These are phyloP conservation scores for Calonectria honghensis DNA, from an alignment of 2,329 filamentous ascomycete genomes.

Conservation along the genomic window DNA sequence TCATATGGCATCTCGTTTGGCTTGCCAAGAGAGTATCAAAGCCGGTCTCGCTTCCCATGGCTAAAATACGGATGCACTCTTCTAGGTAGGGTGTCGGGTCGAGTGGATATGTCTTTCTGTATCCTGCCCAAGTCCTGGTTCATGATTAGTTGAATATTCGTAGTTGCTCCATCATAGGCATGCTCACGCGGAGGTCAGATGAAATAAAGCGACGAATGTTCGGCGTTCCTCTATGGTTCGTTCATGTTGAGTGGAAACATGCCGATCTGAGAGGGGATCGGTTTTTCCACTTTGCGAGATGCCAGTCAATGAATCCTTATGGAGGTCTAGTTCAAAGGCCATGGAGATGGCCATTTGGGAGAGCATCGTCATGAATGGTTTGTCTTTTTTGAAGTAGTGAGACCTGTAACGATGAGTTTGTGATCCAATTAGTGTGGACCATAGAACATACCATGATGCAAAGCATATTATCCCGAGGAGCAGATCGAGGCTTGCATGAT, in stretches of 20 bases:
- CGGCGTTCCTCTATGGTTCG: slow-evolving; percentile 43
- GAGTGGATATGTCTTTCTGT: slow-evolving; percentile 61
- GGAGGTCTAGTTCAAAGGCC: slow-evolving; percentile 63
- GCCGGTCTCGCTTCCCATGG: slow-evolving; percentile 39
- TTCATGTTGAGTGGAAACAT: background rate
- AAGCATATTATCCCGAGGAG: slow-evolving; percentile 55
- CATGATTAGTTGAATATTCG: background rate
- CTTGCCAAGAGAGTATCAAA: slow-evolving; percentile 35
- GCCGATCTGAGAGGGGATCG: background rate
- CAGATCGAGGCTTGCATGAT: slow-evolving; percentile 54
- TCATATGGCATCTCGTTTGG: slow-evolving; percentile 44
- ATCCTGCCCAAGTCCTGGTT: slow-evolving; percentile 54
- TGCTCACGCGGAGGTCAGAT: slow-evolving; percentile 55
- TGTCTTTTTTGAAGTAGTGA: slow-evolving; percentile 52
- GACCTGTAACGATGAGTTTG: slow-evolving; percentile 44
- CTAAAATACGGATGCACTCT: slow-evolving; percentile 68
- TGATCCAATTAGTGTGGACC: slow-evolving; percentile 36
- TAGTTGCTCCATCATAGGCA: background rate
- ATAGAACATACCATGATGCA: slow-evolving; percentile 52
- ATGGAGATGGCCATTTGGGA: slow-evolving; percentile 61
- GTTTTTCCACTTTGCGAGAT: background rate
- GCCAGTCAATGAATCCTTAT: slow-evolving; percentile 37
- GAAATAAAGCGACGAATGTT: slow-evolving; percentile 44
- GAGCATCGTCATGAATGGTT: slow-evolving; percentile 61
- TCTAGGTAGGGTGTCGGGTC: slow-evolving; percentile 74